Evolutionary conservation across 805 yeast species (phyloP), one percentile per base, ranked within the genome.

Genomic region (Saccharomycopsis fermentans): DNA sequence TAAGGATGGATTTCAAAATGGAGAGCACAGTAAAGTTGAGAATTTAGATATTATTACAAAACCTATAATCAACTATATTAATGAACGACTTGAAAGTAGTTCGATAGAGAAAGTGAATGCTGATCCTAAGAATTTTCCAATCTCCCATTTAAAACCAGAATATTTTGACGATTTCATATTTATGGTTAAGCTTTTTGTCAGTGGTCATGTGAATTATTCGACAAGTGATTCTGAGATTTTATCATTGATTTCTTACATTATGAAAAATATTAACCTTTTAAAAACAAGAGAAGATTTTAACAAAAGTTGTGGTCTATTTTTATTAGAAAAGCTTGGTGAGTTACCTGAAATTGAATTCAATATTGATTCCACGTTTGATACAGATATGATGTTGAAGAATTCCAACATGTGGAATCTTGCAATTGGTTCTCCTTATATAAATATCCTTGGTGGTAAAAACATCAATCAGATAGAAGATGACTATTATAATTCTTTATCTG

Each of bases 181-280:
- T 21, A 62, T 84, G 53, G 66, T 86, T 57, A 78, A 77, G 60
- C 79, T 80, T 48, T 85, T 80, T 66, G 75, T 81, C 2, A 79
- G 81, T 6, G 85, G 83, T 0, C 81, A 83, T 53, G 65, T 78
- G 0, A 81, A 83, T 55, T 43, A 43, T 43, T 43, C 50, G 12
- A 65, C 78, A 35, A 66, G 71, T 17, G 77, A 80, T 65, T 75
- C 77, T 21, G 73, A 71, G 2, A 68, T 78, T 6, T 82, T 79
- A 56, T 77, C 88, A 0, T 67, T 80, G 24, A 70, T 83, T 17
- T 67, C 80, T 17, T 74, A 73, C 50, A 63, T 74, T n/a, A 55
- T 74, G 60, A 66, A 74, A 59, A 64, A 63, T 37, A 24, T 73
- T 3, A 66, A 69, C 1, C 55, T 73, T 17, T 70, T 74, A 62